Conservation (phyloP, 2,329 filamentous ascomycete genomes). For the Biscogniauxia marginata region DNA sequence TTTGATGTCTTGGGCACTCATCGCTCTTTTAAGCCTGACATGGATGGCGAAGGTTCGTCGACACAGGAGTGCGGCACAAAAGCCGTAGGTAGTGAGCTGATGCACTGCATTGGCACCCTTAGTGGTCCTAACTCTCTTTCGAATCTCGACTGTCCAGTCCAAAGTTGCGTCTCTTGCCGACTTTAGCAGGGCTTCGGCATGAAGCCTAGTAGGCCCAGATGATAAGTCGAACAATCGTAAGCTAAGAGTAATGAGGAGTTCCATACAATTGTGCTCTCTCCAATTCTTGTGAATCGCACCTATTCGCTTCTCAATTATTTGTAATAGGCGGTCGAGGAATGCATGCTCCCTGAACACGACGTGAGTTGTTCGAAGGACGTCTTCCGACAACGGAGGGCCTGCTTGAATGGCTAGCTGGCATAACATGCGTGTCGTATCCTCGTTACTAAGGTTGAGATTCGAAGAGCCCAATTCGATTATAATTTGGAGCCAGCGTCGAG, state of each 20-base stretch:
- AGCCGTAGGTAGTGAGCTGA: constrained; percentile 42
- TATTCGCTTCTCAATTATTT: constrained; percentile 45
- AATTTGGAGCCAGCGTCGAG: constrained; percentile 50
- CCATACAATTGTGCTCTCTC: constrained; percentile 59
- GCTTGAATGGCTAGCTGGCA: constrained; percentile 53
- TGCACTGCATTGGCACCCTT: constrained; percentile 38
- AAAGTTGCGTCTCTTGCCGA: constrained; percentile 42
- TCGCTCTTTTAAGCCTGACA: constrained; percentile 1
- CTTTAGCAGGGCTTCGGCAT: constrained; percentile 36
- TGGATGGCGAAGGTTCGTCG: constrained; percentile 22
- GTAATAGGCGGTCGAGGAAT: constrained; percentile 49
- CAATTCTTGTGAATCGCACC: constrained; percentile 51
- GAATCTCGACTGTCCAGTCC: constrained; percentile 49
- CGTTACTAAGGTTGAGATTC: constrained; percentile 59
- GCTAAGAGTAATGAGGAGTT: constrained; percentile 51
- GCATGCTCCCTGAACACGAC: constrained; percentile 43
- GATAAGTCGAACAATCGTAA: constrained; percentile 37
- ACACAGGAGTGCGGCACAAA: constrained; percentile 58
- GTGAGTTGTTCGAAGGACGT: constrained; percentile 48
- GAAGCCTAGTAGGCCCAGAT: constrained; percentile 1
- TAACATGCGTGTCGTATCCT: constrained; percentile 49
- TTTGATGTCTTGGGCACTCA: constrained; percentile 18
- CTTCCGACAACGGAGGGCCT: constrained; percentile 43
- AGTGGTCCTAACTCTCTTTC: constrained; percentile 41
- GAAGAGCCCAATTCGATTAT: constrained; percentile 50